phyloP scores from a whole-genome alignment of 1,284 basidiomycete genomes.

The Xerocomus nothofagi region DNA sequence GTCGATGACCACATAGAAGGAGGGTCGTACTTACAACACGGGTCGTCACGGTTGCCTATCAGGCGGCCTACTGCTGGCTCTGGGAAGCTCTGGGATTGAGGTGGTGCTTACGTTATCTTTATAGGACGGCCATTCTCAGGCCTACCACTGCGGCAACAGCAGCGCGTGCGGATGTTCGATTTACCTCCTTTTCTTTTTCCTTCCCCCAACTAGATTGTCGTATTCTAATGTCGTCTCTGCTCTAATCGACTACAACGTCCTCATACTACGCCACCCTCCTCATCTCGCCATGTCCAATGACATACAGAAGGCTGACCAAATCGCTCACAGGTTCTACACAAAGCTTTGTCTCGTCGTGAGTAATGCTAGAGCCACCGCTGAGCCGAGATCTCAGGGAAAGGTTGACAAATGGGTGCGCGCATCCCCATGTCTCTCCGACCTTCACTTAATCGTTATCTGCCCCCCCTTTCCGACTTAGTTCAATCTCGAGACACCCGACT shows the following conservation, averaged over 20 bases:
- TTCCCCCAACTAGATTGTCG: constrained; percentile 34
- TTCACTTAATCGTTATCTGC: background rate
- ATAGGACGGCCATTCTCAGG: constrained; percentile 20
- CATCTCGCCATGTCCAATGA: constrained; percentile 47
- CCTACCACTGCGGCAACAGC: constrained; percentile 18
- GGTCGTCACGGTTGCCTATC: background rate
- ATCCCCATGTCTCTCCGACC: constrained; percentile 1
- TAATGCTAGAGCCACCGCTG: constrained; percentile 61
- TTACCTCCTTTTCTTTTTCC: constrained; percentile 37
- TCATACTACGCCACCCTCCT: constrained; percentile 3
- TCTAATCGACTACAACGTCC: constrained; percentile 24
- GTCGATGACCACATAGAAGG: background rate
- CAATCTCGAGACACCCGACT: constrained; percentile 74
- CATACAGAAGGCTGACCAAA: constrained; percentile 76
- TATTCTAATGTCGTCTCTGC: constrained; percentile 31
- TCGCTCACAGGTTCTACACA: constrained; percentile 74
- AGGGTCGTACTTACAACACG: background rate
- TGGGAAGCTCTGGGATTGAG: constrained; percentile 20
- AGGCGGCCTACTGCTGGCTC: background rate
- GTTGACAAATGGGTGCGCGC: constrained; percentile 75
- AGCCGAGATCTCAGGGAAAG: constrained; percentile 46
- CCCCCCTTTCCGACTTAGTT: constrained; percentile 46
- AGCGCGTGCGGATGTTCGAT: constrained; percentile 21
- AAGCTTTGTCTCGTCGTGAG: constrained; percentile 74
- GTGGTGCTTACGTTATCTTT: constrained; percentile 25